Percentiles rank a stretch among this genome's conserved stretches.
Evolutionary conservation across 1,284 basidiomycete species (phyloP).

Genomic region (Ganoderma lucidum): DNA sequence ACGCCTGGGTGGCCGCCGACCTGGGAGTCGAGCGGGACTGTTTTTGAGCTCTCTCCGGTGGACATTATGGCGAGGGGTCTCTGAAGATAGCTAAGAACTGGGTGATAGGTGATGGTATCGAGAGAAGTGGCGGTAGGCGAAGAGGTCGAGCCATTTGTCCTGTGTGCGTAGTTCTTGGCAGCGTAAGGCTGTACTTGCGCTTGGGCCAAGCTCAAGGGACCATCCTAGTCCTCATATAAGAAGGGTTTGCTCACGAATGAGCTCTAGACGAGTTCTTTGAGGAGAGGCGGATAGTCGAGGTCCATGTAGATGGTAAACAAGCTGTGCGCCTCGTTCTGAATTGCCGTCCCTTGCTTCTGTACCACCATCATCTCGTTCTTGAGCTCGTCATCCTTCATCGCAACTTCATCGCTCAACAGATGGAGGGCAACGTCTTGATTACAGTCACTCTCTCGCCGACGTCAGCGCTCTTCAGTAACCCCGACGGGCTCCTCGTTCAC

Average conservation of each 20-base stretch:
- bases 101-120: conserved; percentile 27
- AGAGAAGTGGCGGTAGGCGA: conserved; percentile 8
- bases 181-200: background rate
- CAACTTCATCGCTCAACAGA: conserved; percentile 33
- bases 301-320: background rate
- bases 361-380: conserved; percentile 7
- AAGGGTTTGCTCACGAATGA: background rate
- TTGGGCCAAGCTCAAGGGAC: background rate
- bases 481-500: conserved; percentile 35
- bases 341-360: background rate
- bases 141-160: background rate
- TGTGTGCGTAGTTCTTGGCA: background rate
- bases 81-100: conserved; percentile 4
- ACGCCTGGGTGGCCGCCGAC: conserved; percentile 92
- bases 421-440: conserved; percentile 38
- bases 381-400: conserved; percentile 15
- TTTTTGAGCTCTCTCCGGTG: conserved; percentile 2
- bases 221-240: background rate
- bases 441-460: conserved; percentile 39
- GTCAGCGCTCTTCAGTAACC: conserved; percentile 33
- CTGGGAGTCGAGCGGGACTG: conserved; percentile 61
- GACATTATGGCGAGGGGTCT: conserved; percentile 16
- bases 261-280: background rate
- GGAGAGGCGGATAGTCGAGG: background rate
- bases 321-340: background rate